These are phyloP conservation scores for Fusarium foetens DNA, from an alignment of 2,329 filamentous ascomycete species.

Conservation along the genomic window DNA sequence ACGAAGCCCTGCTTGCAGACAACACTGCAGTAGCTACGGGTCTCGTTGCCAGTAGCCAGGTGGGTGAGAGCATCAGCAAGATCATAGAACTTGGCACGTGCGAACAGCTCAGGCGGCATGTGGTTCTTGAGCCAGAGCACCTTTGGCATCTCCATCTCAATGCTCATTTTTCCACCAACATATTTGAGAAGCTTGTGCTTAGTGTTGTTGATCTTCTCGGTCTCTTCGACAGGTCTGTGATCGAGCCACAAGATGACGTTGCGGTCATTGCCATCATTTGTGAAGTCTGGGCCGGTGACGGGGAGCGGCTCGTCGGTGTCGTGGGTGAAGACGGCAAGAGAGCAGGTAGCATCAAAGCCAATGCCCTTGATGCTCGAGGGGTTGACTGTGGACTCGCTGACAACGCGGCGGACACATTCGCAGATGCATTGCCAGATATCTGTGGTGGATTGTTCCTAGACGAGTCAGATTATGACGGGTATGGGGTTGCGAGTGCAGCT, in stretches of 20 bases:
- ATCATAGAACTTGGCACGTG: slow-evolving; percentile 96
- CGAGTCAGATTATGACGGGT: slow-evolving; percentile 6
- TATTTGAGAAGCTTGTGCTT: slow-evolving; percentile 93
- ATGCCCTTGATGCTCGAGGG: slow-evolving; percentile 83
- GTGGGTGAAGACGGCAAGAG: slow-evolving; percentile 86
- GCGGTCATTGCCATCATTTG: slow-evolving; percentile 80
- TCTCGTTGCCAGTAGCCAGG: slow-evolving; percentile 91
- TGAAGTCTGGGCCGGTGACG: slow-evolving; percentile 88
- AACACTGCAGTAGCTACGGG: slow-evolving; percentile 91
- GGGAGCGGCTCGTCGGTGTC: slow-evolving; percentile 91
- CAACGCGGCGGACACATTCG: slow-evolving; percentile 82
- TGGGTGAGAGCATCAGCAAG: slow-evolving; percentile 93
- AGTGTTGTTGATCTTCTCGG: slow-evolving; percentile 91
- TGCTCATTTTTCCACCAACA: slow-evolving; percentile 97
- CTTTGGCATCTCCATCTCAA: slow-evolving; percentile 99
- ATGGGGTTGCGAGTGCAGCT: slow-evolving; percentile 33
- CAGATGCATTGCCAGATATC: slow-evolving; percentile 98
- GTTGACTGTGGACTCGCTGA: slow-evolving; percentile 84
- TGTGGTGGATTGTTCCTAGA: slow-evolving; percentile 91
- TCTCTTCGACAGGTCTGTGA: slow-evolving; percentile 90
- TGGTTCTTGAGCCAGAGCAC: slow-evolving; percentile 98
- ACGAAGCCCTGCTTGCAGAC: slow-evolving; percentile 98
- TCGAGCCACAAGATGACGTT: slow-evolving; percentile 99
- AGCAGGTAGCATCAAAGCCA: slow-evolving; percentile 99
- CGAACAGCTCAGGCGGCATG: slow-evolving; percentile 92